phyloP scores from a whole-genome alignment of 306 rosid species.

The Oemleria cerasiformis region DNA sequence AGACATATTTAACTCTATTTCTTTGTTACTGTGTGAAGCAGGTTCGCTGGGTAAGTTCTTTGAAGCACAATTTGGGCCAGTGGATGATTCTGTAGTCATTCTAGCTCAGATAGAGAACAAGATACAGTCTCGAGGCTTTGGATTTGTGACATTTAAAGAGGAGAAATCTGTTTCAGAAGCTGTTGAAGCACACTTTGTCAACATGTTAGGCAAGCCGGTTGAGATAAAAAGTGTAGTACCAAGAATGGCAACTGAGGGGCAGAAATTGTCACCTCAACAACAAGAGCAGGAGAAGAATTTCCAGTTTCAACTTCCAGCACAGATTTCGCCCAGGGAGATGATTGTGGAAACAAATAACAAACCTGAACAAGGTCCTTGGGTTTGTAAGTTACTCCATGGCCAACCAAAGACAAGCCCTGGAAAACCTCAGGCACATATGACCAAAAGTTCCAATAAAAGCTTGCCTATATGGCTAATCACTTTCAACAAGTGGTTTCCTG shows the following conservation, averaged over 20 bases:
- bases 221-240: slow-evolving; percentile 34
- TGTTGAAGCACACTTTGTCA: slow-evolving; percentile 27
- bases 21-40: slow-evolving; percentile 10
- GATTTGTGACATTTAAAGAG: slow-evolving; percentile 39
- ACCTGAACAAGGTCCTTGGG: slow-evolving; percentile 30
- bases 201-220: slow-evolving; percentile 33
- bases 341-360: slow-evolving; percentile 8
- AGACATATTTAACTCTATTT: neutral
- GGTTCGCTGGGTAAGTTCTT: slow-evolving; percentile 31
- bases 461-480: slow-evolving; percentile 34
- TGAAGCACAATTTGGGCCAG: slow-evolving; percentile 38
- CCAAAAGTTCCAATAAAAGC: neutral
- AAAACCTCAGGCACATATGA: slow-evolving; percentile 16
- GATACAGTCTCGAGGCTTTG: slow-evolving; percentile 38
- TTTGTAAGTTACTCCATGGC: slow-evolving; percentile 6
- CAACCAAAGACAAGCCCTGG: slow-evolving; percentile 1
- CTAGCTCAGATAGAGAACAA: slow-evolving; percentile 23
- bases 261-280: slow-evolving; percentile 20
- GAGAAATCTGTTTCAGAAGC: slow-evolving; percentile 34
- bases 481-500: slow-evolving; percentile 44
- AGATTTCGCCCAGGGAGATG: slow-evolving; percentile 4
- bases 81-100: slow-evolving; percentile 36
- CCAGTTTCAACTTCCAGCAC: slow-evolving; percentile 10
- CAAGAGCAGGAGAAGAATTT: slow-evolving; percentile 9
- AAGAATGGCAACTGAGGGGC: slow-evolving; percentile 16